phyloP scores from a whole-genome alignment of 1,139 yeast genomes.

The Debaryomyces psychrophilus region DNA sequence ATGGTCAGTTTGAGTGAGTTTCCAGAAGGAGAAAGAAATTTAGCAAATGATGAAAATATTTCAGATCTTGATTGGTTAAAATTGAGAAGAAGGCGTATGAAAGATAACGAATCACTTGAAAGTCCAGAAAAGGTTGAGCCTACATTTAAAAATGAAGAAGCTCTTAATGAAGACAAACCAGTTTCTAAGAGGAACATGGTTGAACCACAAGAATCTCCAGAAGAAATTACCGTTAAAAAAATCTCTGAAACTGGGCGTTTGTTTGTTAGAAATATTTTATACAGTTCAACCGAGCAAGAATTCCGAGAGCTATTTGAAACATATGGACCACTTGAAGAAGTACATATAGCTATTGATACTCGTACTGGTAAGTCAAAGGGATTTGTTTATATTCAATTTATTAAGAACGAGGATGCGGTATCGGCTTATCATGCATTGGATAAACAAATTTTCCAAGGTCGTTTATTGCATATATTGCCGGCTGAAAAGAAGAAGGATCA shows the following conservation, averaged over 20 bases:
- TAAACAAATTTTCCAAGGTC: constrained; percentile 91
- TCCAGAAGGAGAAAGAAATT: constrained; percentile 22
- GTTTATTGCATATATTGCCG: constrained; percentile 86
- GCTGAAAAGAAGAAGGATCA: constrained; percentile 81
- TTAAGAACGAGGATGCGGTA: constrained; percentile 69
- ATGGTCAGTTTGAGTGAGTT: constrained; percentile 23
- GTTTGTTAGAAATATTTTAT: constrained; percentile 84
- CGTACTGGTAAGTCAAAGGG: constrained; percentile 92
- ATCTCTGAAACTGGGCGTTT: constrained; percentile 77
- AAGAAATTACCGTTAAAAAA: constrained; percentile 51
- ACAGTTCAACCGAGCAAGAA: constrained; percentile 80
- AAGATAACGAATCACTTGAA: constrained; percentile 43
- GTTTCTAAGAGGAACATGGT: constrained; percentile 9
- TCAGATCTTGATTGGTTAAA: constrained; percentile 91
- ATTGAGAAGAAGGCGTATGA: constrained; percentile 73
- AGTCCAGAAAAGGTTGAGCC: constrained; percentile 15
- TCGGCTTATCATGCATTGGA: constrained; percentile 74
- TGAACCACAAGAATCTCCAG: constrained; percentile 15
- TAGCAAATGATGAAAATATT: constrained; percentile 56
- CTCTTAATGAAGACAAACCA: constrained; percentile 18
- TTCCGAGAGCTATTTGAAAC: constrained; percentile 58
- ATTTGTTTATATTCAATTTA: constrained; percentile 81
- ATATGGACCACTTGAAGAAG: constrained; percentile 71
- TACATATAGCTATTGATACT: constrained; percentile 89
- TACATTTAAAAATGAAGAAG: constrained; percentile 3